These are phyloP conservation scores for Populus hybrid DNA, from an alignment of 441 rosid genomes.

Conservation along the genomic window DNA sequence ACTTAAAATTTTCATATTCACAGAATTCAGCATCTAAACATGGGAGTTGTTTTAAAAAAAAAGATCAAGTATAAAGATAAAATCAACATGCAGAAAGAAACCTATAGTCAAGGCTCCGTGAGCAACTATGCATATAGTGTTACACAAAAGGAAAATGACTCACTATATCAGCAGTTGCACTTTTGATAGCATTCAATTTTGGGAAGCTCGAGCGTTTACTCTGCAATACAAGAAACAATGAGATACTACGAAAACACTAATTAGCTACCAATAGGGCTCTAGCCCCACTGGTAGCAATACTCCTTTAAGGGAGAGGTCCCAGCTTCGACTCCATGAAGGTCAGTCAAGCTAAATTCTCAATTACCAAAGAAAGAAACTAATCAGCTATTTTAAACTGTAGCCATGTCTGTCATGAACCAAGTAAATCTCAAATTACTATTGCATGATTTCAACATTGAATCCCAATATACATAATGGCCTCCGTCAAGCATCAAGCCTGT, in stretches of 20 bases:
- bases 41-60: background rate
- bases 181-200: slow-evolving; percentile 80
- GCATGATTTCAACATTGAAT: background rate
- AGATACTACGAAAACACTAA: slow-evolving; percentile 11
- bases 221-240: slow-evolving; percentile 39
- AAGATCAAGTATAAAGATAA: background rate
- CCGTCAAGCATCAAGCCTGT: background rate
- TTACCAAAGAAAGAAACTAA: background rate
- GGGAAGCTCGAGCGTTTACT: slow-evolving; percentile 82
- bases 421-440: background rate
- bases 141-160: slow-evolving; percentile 31
- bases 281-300: background rate
- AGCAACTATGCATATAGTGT: background rate
- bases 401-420: background rate
- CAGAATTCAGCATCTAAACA: background rate
- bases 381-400: background rate
- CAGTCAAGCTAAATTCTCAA: background rate
- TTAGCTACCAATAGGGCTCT: background rate
- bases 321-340: background rate
- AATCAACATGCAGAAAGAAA: too few relatives aligned
- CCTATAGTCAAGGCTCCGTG: background rate
- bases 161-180: slow-evolving; percentile 89
- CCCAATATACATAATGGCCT: background rate
- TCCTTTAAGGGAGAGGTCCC: background rate
- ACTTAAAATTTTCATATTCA: background rate